Conservation (phyloP, 2,329 filamentous ascomycete species). For the Periglandula ipomoeae region DNA sequence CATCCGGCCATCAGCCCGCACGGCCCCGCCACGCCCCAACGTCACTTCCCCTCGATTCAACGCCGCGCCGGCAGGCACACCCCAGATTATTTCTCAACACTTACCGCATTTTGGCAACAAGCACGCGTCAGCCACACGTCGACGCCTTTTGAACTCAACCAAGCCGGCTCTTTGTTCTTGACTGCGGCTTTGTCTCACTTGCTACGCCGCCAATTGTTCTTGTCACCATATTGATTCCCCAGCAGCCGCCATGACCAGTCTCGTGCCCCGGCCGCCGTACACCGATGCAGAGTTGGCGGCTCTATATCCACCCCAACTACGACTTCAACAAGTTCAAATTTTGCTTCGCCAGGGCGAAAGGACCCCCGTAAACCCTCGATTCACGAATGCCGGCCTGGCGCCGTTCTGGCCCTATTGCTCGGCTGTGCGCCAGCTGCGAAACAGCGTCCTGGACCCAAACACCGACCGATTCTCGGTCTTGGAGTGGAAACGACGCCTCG, state of each 20-base stretch:
- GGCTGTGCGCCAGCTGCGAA: constrained; percentile 59
- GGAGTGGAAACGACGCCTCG: constrained; percentile 64
- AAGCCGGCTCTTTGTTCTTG: neutral
- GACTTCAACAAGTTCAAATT: constrained; percentile 85
- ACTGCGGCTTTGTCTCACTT: neutral
- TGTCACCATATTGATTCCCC: too few relatives aligned
- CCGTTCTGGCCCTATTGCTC: constrained; percentile 86
- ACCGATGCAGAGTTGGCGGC: constrained; percentile 66
- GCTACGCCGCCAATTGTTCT: too few relatives aligned
- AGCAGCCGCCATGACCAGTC: constrained; percentile 61
- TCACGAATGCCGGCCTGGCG: constrained; percentile 64
- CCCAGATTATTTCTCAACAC: neutral
- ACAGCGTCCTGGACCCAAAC: constrained; percentile 36
- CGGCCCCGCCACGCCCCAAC: neutral
- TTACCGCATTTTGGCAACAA: too few relatives aligned
- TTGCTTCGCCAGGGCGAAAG: constrained; percentile 73
- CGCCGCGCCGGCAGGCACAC: neutral
- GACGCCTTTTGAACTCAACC: neutral
- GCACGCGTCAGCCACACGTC: too few relatives aligned
- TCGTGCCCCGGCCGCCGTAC: constrained; percentile 68
- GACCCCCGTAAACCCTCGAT: constrained; percentile 79
- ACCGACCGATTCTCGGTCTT: constrained; percentile 33
- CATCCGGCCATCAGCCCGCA: neutral
- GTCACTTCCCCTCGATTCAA: neutral
- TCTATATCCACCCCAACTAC: constrained; percentile 72